Percentiles rank a stretch among this genome's conserved stretches.
Conservation (phyloP, 345 rosid genomes). For the Zanthoxylum bungeanum region DNA sequence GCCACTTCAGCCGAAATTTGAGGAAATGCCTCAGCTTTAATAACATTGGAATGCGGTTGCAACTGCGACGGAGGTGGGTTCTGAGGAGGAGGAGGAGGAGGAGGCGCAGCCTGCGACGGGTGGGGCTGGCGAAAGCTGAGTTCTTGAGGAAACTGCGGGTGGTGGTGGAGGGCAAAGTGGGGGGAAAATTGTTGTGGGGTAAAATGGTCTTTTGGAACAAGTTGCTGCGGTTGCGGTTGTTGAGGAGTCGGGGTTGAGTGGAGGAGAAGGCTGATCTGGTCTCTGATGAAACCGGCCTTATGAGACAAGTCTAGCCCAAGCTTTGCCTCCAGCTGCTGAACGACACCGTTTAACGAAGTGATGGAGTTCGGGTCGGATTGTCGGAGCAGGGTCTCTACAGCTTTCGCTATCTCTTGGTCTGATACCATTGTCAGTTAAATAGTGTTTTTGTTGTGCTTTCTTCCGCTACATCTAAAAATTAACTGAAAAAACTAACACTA, state of each 20-base stretch:
- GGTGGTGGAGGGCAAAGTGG: conserved; percentile 49
- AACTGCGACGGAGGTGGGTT: conserved; percentile 23
- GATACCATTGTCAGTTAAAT: conserved; percentile 46
- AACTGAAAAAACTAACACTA: conserved; percentile 40
- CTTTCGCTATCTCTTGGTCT: conserved; percentile 83
- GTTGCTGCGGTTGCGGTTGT: conserved; percentile 18
- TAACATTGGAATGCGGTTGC: conserved; percentile 13
- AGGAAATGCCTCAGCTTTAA: conserved; percentile 21
- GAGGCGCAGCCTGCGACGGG: conserved; percentile 20
- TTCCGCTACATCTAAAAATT: conserved; percentile 15
- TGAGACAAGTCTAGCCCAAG: conserved; percentile 79
- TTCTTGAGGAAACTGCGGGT: conserved; percentile 40
- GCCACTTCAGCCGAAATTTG: conserved; percentile 34
- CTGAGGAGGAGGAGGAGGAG: too few species aligned
- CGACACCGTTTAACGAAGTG: conserved; percentile 68
- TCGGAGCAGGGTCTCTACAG: conserved; percentile 73
- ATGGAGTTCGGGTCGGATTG: conserved; percentile 62
- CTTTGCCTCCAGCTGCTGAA: conserved; percentile 77
- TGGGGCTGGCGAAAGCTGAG: conserved; percentile 66
- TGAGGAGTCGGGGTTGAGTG: conserved; percentile 40
- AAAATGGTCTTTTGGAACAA: conserved; percentile 51
- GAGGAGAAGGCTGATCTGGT: conserved; percentile 75
- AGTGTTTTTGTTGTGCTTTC: background rate
- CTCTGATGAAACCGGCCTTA: conserved; percentile 72
- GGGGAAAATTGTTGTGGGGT: conserved; percentile 44